Percentiles rank a stretch among this genome's conserved stretches.
phyloP scores from a whole-genome alignment of 768 basidiomycete species.

The Boletellus sp. region DNA sequence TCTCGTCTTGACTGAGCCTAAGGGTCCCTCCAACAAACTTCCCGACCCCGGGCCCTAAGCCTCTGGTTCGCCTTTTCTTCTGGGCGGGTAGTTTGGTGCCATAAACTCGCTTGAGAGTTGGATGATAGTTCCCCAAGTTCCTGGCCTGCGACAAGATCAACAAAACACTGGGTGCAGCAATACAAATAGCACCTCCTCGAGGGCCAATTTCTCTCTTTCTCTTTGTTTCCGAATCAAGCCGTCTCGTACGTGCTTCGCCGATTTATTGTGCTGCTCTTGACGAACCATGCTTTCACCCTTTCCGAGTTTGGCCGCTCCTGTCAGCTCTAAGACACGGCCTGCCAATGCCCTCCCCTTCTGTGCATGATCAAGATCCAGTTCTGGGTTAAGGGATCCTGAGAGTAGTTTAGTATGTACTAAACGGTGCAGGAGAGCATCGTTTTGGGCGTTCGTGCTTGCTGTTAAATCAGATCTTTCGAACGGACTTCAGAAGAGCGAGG shows the following conservation, averaged over 20 bases:
- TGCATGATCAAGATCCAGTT: conserved; percentile 59
- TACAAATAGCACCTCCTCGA: conserved; percentile 61
- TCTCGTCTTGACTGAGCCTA: conserved; percentile 59
- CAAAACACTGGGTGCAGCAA: not conserved
- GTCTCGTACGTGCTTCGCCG: conserved; percentile 68
- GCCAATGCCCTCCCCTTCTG: conserved; percentile 70
- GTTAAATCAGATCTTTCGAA: not conserved
- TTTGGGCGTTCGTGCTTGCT: conserved; percentile 66
- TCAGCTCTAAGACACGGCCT: conserved; percentile 72
- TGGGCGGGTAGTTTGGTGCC: conserved; percentile 32
- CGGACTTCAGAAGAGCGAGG: not conserved
- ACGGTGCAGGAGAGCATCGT: conserved; percentile 74
- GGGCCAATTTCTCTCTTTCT: conserved; percentile 46
- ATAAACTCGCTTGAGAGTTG: conserved; percentile 66
- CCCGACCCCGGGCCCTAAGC: conserved; percentile 76
- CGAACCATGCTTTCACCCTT: conserved; percentile 66
- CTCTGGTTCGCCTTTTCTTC: conserved; percentile 53
- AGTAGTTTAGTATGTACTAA: conserved; percentile 77
- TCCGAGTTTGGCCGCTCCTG: conserved; percentile 66
- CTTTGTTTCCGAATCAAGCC: conserved; percentile 63
- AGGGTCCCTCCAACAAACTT: conserved; percentile 69
- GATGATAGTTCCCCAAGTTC: conserved; percentile 82
- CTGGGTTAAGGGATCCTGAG: conserved; percentile 65
- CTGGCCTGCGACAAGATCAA: conserved; percentile 55
- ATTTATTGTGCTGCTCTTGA: conserved; percentile 61